Evolutionary conservation across 305 asterid species (phyloP).

Genomic region (Solanum aculeatissimum): DNA sequence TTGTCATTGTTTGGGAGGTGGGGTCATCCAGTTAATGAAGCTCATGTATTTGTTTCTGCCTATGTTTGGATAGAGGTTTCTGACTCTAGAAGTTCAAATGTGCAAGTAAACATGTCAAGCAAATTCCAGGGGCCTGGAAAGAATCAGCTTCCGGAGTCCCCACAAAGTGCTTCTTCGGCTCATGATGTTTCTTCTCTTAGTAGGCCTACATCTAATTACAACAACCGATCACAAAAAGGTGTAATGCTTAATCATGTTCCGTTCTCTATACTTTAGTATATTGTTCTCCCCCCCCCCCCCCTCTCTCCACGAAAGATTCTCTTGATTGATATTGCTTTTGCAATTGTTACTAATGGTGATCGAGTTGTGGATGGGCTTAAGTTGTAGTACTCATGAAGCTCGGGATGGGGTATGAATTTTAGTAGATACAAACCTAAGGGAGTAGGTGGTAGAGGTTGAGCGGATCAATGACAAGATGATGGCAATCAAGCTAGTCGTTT

Average conservation of each 20-base stretch:
- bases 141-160: slow-evolving; percentile 39
- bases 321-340: background rate
- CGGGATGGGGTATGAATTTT: background rate
- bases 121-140: slow-evolving; percentile 36
- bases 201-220: slow-evolving; percentile 66
- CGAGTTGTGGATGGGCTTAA: background rate
- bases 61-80: slow-evolving; percentile 24
- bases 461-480: background rate
- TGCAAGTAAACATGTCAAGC: slow-evolving; percentile 32
- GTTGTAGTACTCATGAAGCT: background rate
- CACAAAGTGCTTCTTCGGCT: slow-evolving; percentile 28
- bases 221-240: slow-evolving; percentile 68
- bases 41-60: slow-evolving; percentile 7
- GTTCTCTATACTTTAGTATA: background rate
- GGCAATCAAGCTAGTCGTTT: background rate
- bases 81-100: slow-evolving; percentile 25
- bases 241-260: background rate
- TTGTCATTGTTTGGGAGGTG: background rate
- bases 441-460: background rate
- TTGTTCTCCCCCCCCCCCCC: background rate
- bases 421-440: background rate
- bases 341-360: background rate
- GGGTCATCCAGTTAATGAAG: slow-evolving; percentile 4
- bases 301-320: background rate
- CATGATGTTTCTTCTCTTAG: slow-evolving; percentile 27